Evolutionary conservation across 2,329 filamentous ascomycete species (phyloP), one percentile per base, ranked within the genome.

Genomic region (Fusarium sambucinum): DNA sequence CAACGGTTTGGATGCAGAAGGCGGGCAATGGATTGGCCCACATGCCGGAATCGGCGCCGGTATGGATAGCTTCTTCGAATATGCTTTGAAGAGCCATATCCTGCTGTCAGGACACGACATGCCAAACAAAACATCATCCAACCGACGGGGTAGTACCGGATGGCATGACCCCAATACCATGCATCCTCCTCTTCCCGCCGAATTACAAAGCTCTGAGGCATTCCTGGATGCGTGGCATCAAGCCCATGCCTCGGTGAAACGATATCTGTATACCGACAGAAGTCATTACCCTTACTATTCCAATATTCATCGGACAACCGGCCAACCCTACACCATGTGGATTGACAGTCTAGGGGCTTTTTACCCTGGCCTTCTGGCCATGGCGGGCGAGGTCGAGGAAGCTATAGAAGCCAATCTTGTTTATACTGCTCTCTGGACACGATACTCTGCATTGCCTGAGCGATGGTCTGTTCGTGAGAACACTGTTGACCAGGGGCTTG

Each of bases 51-150:
- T 99, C 72, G 96, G 96, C 50, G 96, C 96, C 10, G 96, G 96
- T 38, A 93, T 97, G 74, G 96, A 99, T 81, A 97, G 94, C 80
- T 99, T 99, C 81, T 98, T 97, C 75, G 96, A 99, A 80, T 99
- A 99, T 79, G 94, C 96, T 5, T 86, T 98, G 74, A 99, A 99
- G 80, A 94, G 94, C 19, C 90, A 97, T 76, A 92, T 99, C 62
- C 81, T 99, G 25, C 87, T 98, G 23, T 97, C 95, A 3, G 92
- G 93, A 2, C 88, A 91, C 59, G 85, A 84, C 16, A 77, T 84
- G 63, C 87, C 87, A 5, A 90, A 90, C 66, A 59, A 68, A 7
- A 77, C 79, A 5, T 71, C 67, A 6, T 80, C 68, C 78, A 83
- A 23, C 77, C 80, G 67, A 74, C 83, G 68, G 76, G 82, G 74